phyloP scores from a whole-genome alignment of 441 rosid species.

The Lepidium campestre region DNA sequence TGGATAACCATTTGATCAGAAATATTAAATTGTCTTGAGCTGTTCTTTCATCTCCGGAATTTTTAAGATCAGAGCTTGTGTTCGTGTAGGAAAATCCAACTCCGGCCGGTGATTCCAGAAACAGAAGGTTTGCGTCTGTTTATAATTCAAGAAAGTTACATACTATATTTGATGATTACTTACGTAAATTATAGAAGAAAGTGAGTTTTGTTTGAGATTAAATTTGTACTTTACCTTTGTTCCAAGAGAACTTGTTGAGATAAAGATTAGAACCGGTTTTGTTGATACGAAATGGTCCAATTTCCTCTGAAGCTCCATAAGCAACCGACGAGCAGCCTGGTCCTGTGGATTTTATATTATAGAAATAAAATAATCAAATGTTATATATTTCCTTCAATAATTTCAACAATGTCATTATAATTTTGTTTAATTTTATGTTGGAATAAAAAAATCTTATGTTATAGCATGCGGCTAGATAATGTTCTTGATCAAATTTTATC shows the following conservation, averaged over 20 bases:
- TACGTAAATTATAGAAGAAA: background rate
- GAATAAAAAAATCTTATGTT: background rate
- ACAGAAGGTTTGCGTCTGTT: constrained; percentile 77
- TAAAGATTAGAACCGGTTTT: constrained; percentile 54
- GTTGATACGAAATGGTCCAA: constrained; percentile 73
- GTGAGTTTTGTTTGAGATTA: background rate
- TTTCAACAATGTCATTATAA: no score
- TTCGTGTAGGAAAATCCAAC: constrained; percentile 94
- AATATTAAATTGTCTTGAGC: constrained; percentile 74
- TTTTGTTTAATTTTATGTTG: no score
- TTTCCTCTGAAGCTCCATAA: constrained; percentile 84
- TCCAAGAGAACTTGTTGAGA: constrained; percentile 64
- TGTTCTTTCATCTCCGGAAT: constrained; percentile 70
- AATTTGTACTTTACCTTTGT: constrained; percentile 31
- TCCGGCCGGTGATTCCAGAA: constrained; percentile 90
- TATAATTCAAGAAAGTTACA: background rate
- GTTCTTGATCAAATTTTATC: background rate
- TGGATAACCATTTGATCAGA: constrained; percentile 71
- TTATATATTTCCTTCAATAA: background rate
- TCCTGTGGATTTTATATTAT: constrained; percentile 35
- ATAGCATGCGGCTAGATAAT: background rate
- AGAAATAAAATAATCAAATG: background rate
- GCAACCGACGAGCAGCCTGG: constrained; percentile 89
- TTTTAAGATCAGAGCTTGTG: constrained; percentile 59
- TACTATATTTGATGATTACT: background rate